Conservation (phyloP, 352 stramenopile species). For the Globisporangium nodosum region DNA sequence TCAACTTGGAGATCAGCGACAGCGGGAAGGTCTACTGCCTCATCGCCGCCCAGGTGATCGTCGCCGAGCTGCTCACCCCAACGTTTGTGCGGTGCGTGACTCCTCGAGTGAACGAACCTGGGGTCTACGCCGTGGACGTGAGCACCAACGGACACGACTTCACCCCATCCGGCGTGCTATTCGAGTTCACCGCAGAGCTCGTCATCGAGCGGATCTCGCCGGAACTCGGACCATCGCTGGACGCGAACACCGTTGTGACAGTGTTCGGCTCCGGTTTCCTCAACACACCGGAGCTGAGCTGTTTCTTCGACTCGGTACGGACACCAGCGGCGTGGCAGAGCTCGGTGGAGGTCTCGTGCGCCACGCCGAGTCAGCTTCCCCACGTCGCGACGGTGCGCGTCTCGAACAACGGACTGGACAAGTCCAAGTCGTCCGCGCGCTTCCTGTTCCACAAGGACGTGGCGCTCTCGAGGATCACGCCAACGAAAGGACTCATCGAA, state of each 20-base stretch:
- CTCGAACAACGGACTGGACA: constrained; percentile 77
- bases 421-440: constrained; percentile 21
- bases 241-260: constrained; percentile 53
- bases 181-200: constrained; percentile 44
- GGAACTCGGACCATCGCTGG: constrained; percentile 42
- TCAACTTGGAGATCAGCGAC: constrained; percentile 50
- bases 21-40: constrained; percentile 28
- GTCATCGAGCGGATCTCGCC: constrained; percentile 43
- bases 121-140: constrained; percentile 40
- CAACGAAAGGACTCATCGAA: constrained; percentile 63
- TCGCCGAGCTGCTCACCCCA: constrained; percentile 20
- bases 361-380: constrained; percentile 45
- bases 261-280: constrained; percentile 60
- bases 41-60: constrained; percentile 26
- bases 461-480: constrained; percentile 68
- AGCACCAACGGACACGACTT: constrained; percentile 55
- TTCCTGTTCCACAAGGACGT: constrained; percentile 89
- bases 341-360: constrained; percentile 43
- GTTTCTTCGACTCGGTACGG: constrained; percentile 34
- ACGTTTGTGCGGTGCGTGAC: constrained; percentile 50
- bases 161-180: constrained; percentile 29
- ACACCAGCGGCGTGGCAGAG: constrained; percentile 48
- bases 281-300: constrained; percentile 47
- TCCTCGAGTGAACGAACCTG: constrained; percentile 19
- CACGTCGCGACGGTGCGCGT: constrained; percentile 70